phyloP scores from a whole-genome alignment of 805 yeast species.

The Schwanniomyces polymorphus region DNA sequence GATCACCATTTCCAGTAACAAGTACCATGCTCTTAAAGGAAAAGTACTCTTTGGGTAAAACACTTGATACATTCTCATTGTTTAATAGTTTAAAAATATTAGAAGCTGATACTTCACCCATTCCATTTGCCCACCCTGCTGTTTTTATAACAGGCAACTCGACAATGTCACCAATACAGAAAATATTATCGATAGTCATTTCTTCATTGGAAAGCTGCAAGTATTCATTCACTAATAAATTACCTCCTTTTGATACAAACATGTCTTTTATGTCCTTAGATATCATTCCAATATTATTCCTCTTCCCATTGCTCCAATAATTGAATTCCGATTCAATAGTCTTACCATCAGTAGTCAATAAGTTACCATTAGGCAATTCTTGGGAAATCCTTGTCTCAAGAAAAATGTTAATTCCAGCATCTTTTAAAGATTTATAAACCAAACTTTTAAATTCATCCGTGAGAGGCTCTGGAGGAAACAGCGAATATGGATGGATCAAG shows the following conservation, averaged over 20 bases:
- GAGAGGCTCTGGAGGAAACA: constrained; percentile 40
- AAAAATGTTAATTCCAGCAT: constrained; percentile 27
- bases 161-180: constrained; percentile 40
- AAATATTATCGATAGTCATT: constrained; percentile 22
- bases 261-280: constrained; percentile 13
- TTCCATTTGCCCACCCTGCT: constrained; percentile 47
- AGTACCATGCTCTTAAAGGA: constrained; percentile 44
- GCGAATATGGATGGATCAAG: constrained; percentile 37
- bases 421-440: constrained; percentile 23
- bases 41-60: constrained; percentile 28
- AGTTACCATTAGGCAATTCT: constrained; percentile 24
- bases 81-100: constrained; percentile 30
- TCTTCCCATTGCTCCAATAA: constrained; percentile 35
- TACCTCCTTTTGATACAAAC: constrained; percentile 27
- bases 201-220: constrained; percentile 27
- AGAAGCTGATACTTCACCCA: constrained; percentile 42
- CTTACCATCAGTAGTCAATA: constrained; percentile 27
- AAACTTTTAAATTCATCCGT: constrained; percentile 27
- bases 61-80: constrained; percentile 31
- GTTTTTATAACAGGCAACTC: constrained; percentile 41
- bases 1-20: constrained; percentile 39
- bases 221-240: constrained; percentile 35
- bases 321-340: constrained; percentile 28
- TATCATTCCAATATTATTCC: constrained; percentile 32
- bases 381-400: constrained; percentile 30